Percentiles rank a stretch among this genome's conserved stretches.
phyloP scores from a whole-genome alignment of 2,329 filamentous ascomycete species.

The Arthrobotrys conoides region DNA sequence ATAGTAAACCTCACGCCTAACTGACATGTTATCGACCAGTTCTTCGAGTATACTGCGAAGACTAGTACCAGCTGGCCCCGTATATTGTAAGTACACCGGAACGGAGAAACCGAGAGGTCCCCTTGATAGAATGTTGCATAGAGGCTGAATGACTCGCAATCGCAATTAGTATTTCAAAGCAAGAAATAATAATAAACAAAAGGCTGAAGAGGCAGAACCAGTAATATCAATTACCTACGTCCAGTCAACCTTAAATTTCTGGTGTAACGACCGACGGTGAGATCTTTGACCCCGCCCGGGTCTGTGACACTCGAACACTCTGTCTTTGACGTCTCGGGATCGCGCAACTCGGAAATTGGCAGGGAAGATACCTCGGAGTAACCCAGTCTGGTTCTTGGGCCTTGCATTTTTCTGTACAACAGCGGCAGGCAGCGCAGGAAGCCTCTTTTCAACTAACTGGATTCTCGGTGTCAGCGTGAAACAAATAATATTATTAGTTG shows the following conservation, averaged over 20 bases:
- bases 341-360: conserved; percentile 33
- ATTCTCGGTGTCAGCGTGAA: conserved; percentile 13
- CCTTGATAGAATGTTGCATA: background rate
- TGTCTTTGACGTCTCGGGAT: conserved; percentile 14
- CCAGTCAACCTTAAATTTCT: conserved; percentile 30
- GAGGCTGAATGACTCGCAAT: conserved; percentile 12
- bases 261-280: conserved; percentile 23
- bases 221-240: too few relatives aligned
- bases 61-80: background rate
- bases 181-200: background rate
- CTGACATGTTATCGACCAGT: conserved; percentile 28
- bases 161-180: too few relatives aligned
- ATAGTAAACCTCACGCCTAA: conserved; percentile 20
- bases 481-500: too few relatives aligned
- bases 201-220: background rate
- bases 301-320: conserved; percentile 4
- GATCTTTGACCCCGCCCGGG: conserved; percentile 21
- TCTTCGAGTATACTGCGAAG: background rate
- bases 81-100: background rate
- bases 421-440: conserved; percentile 25
- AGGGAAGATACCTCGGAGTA: conserved; percentile 11
- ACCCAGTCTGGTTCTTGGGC: conserved; percentile 15
- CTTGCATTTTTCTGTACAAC: conserved; percentile 24
- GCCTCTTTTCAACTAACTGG: background rate
- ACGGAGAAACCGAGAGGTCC: background rate